Conservation (phyloP, 1,284 basidiomycete genomes). For the Hymenochaete sp. region DNA sequence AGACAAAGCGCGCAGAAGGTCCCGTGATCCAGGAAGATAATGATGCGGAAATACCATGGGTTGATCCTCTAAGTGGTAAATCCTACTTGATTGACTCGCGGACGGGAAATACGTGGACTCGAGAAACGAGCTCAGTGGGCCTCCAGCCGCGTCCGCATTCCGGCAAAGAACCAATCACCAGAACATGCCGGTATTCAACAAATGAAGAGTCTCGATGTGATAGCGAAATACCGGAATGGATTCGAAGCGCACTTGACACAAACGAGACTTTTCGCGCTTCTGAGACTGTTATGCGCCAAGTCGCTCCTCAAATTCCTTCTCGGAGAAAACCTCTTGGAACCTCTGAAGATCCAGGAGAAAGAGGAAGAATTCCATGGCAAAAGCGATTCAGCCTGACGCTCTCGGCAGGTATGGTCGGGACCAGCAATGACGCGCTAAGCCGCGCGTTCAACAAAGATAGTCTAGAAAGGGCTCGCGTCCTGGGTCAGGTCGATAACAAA, state of each 20-base stretch:
- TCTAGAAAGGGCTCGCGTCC: conserved; percentile 45
- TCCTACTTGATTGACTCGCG: conserved; percentile 60
- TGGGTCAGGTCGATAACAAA: conserved; percentile 84
- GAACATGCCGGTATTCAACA: background rate
- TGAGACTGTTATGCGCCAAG: too few species aligned
- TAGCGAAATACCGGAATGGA: conserved; percentile 39
- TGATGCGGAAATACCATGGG: conserved; percentile 40
- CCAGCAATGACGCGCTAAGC: conserved; percentile 10
- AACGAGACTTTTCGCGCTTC: too few species aligned
- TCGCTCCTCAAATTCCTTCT: too few species aligned
- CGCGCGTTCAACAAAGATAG: conserved; percentile 43
- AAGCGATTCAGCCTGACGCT: background rate
- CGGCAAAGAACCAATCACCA: background rate
- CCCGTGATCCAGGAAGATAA: background rate
- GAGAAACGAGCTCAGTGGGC: conserved; percentile 3
- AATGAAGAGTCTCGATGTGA: background rate
- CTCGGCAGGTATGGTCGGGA: background rate
- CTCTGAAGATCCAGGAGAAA: too few species aligned
- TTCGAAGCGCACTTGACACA: conserved; percentile 42
- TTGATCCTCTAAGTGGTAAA: conserved; percentile 56
- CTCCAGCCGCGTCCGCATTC: too few species aligned
- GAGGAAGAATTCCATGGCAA: background rate
- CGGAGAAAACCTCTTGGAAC: too few species aligned
- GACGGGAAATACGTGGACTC: conserved; percentile 43
- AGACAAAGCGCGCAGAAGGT: background rate